phyloP scores from a whole-genome alignment of 2,329 filamentous ascomycete genomes.

The Ustilaginoidea virens region DNA sequence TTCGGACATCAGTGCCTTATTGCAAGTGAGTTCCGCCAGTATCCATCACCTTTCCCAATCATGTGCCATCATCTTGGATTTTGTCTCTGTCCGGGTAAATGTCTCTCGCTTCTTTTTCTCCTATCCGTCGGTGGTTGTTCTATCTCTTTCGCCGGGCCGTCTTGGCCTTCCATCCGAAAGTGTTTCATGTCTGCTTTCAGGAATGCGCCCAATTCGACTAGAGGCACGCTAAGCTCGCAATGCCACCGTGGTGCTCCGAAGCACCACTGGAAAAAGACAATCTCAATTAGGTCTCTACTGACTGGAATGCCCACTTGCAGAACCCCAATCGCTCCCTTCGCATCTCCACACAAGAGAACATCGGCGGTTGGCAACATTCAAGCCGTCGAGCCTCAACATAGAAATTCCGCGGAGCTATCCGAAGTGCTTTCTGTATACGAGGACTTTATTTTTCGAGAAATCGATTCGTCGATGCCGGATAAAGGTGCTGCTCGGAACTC shows the following conservation, averaged over 20 bases:
- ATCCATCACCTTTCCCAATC: background rate
- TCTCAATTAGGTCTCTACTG: conserved; percentile 7
- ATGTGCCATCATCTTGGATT: background rate
- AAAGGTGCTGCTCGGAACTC: conserved; percentile 12
- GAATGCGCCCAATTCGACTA: no score
- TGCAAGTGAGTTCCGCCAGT: conserved; percentile 13
- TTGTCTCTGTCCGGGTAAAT: no score
- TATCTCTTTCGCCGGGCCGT: no score
- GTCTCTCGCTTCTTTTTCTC: no score
- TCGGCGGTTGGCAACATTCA: conserved; percentile 21
- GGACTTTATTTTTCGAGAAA: conserved; percentile 23
- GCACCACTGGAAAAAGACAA: no score
- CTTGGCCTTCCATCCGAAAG: no score
- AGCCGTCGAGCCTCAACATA: conserved; percentile 24
- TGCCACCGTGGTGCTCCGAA: no score
- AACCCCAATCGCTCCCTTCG: conserved; percentile 10
- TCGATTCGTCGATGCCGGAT: conserved; percentile 9
- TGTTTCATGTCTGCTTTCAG: no score
- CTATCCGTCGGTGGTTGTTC: no score
- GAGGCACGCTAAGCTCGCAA: no score
- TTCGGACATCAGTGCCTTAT: conserved; percentile 8
- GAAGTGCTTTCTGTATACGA: conserved; percentile 28
- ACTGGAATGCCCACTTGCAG: conserved; percentile 14
- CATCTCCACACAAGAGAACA: conserved; percentile 9
- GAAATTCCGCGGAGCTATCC: conserved; percentile 24